Percentiles rank a stretch among this genome's conserved stretches.
phyloP scores from a whole-genome alignment of 345 rosid genomes.

The Eucalyptus viminalis region DNA sequence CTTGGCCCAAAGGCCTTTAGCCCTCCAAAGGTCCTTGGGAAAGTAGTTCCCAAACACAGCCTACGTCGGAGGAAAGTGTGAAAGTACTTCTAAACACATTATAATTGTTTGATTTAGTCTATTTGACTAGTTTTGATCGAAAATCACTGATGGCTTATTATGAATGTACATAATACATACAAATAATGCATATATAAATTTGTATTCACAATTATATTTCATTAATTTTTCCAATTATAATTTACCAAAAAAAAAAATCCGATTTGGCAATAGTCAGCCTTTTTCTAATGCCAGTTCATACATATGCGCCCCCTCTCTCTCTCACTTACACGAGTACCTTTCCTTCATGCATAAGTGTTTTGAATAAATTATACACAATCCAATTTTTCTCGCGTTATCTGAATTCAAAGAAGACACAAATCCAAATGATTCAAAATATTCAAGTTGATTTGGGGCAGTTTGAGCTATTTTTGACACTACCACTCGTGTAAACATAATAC shows the following conservation, averaged over 20 bases:
- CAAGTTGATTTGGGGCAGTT: too few relatives aligned
- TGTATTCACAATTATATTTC: neutral
- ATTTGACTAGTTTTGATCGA: accelerated
- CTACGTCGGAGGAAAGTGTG: neutral
- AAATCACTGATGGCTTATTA: neutral
- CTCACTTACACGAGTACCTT: too few relatives aligned
- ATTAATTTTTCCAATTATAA: neutral
- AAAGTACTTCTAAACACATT: too few relatives aligned
- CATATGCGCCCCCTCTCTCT: accelerated
- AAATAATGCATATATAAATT: neutral
- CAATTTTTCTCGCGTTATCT: accelerated
- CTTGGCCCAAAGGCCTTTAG: too few relatives aligned
- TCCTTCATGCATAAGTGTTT: too few relatives aligned
- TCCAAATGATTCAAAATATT: too few relatives aligned
- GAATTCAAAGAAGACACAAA: accelerated
- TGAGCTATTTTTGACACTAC: accelerated
- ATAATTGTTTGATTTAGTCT: too few relatives aligned
- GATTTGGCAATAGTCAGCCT: neutral
- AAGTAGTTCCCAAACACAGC: too few relatives aligned
- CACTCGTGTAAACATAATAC: accelerated
- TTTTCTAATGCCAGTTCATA: too few relatives aligned
- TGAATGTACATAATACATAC: neutral
- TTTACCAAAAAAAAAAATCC: neutral
- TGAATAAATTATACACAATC: too few relatives aligned
- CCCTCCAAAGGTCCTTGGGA: too few relatives aligned